phyloP scores from a whole-genome alignment of 2,329 filamentous ascomycete species.

The Aspergillus vadensis region DNA sequence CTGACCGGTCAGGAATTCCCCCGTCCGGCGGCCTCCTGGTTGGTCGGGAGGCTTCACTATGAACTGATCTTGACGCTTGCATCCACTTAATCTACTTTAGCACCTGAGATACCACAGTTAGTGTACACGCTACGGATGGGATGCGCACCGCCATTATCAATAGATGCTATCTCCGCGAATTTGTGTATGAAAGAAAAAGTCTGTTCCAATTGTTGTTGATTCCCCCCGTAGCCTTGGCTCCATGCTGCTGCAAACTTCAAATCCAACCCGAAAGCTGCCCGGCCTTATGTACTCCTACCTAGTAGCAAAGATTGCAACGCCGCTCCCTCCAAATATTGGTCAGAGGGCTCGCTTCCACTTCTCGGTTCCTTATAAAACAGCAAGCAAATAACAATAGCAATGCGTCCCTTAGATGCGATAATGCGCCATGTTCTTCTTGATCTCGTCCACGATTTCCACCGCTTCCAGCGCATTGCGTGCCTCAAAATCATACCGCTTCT shows the following conservation, averaged over 20 bases:
- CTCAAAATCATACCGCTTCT: conserved; percentile 69
- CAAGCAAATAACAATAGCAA: background rate
- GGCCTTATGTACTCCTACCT: background rate
- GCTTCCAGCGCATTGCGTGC: conserved; percentile 60
- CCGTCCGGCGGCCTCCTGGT: too few species aligned
- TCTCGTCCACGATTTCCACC: conserved; percentile 63
- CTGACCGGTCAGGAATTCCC: too few species aligned
- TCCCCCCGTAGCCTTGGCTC: background rate
- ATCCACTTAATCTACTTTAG: too few species aligned
- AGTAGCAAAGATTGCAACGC: background rate
- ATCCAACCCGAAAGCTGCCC: background rate
- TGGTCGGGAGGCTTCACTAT: too few species aligned
- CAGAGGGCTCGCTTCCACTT: background rate
- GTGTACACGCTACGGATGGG: too few species aligned
- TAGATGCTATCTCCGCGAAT: too few species aligned
- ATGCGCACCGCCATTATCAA: too few species aligned
- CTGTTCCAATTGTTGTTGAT: background rate
- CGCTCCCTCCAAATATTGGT: background rate
- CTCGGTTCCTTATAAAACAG: background rate
- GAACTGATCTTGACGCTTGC: too few species aligned
- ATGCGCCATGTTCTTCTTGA: conserved; percentile 59
- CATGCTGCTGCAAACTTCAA: background rate
- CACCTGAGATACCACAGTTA: too few species aligned
- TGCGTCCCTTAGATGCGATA: conserved; percentile 38
- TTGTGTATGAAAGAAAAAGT: too few species aligned